phyloP scores from a whole-genome alignment of 108 stramenopile species.

The Skeletonema menzelii region DNA sequence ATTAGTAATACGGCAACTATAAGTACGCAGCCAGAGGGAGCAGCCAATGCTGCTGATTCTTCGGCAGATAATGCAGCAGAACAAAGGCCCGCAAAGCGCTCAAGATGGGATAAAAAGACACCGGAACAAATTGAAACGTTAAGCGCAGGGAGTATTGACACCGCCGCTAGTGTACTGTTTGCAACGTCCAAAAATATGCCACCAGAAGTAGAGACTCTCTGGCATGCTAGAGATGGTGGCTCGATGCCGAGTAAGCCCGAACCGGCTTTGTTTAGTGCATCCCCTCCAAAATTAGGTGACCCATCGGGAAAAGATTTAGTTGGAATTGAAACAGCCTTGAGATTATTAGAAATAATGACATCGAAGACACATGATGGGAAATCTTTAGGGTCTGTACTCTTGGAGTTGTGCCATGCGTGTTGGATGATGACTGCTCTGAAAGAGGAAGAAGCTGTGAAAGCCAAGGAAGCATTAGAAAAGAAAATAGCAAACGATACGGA shows the following conservation, averaged over 20 bases:
- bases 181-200: constrained; percentile 58
- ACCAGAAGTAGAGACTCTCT: constrained; percentile 79
- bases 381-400: constrained; percentile 52
- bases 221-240: constrained; percentile 81
- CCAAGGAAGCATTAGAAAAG: constrained; percentile 52
- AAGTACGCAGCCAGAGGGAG: background rate
- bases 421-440: constrained; percentile 81
- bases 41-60: background rate
- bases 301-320: constrained; percentile 82
- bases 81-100: constrained; percentile 55
- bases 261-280: constrained; percentile 67
- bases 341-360: constrained; percentile 55
- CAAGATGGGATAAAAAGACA: constrained; percentile 43
- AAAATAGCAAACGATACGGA: constrained; percentile 47
- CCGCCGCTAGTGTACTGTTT: constrained; percentile 49
- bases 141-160: constrained; percentile 57
- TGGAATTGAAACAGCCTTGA: constrained; percentile 67
- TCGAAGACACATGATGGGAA: constrained; percentile 45
- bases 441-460: constrained; percentile 59
- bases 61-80: constrained; percentile 6
- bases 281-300: constrained; percentile 83
- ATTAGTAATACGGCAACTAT: background rate
- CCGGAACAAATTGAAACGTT: constrained; percentile 56
- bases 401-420: constrained; percentile 72
- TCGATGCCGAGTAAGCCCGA: constrained; percentile 65